Percentiles rank a stretch among this genome's conserved stretches.
These are phyloP conservation scores for Lachnellula suecica DNA, from an alignment of 2,329 filamentous ascomycete species.

Conservation along the genomic window DNA sequence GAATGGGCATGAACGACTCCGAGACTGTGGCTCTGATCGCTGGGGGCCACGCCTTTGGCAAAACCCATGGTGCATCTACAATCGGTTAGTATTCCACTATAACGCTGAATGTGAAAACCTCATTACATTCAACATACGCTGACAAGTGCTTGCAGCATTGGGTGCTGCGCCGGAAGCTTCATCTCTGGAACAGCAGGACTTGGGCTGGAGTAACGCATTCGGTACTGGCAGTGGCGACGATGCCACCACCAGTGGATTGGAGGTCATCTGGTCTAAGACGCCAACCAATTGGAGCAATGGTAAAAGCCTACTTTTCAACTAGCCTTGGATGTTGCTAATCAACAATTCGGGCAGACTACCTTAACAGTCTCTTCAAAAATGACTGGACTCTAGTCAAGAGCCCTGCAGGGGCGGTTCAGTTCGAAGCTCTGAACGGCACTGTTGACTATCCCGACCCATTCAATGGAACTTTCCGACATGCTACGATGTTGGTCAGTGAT, in stretches of 20 bases:
- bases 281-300: slow-evolving; percentile 72
- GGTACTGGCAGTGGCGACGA: slow-evolving; percentile 67
- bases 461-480: slow-evolving; percentile 70
- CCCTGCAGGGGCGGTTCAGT: slow-evolving; percentile 75
- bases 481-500: slow-evolving; percentile 77
- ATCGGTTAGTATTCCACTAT: no score
- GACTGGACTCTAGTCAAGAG: slow-evolving; percentile 77
- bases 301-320: not conserved
- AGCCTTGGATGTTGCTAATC: slow-evolving; percentile 1
- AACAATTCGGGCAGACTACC: no score
- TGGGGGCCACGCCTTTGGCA: slow-evolving; percentile 60
- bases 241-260: slow-evolving; percentile 73
- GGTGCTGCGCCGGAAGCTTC: slow-evolving; percentile 69
- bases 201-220: slow-evolving; percentile 70
- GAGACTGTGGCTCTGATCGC: slow-evolving; percentile 61
- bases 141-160: no score
- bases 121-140: no score
- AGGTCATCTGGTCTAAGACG: slow-evolving; percentile 77
- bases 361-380: slow-evolving; percentile 75
- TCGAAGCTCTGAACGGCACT: slow-evolving; percentile 68
- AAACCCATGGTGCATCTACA: slow-evolving; percentile 57
- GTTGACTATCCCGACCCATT: slow-evolving; percentile 69
- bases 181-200: slow-evolving; percentile 62
- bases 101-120: no score
- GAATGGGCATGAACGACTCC: slow-evolving; percentile 64